Conservation (phyloP, 805 yeast species). For the Ogataea philodendri region DNA sequence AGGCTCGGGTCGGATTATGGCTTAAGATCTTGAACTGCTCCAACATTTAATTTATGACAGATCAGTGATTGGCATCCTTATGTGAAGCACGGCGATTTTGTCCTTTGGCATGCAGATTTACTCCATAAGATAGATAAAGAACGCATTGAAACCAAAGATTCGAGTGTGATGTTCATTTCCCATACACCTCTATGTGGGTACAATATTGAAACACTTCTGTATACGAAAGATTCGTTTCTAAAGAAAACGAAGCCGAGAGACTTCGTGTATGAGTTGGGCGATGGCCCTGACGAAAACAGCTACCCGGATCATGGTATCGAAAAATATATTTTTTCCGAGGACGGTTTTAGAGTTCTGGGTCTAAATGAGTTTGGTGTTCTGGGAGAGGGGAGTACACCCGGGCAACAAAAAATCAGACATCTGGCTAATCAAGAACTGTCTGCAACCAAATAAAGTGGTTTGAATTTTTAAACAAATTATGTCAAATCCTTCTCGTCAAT, state of each 20-base stretch:
- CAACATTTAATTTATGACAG: constrained; percentile 37
- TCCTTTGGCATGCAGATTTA: constrained; percentile 44
- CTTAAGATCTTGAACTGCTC: constrained; percentile 24
- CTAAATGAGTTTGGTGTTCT: not conserved
- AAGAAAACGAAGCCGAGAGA: constrained; percentile 8
- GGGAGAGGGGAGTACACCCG: not conserved
- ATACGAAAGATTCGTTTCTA: constrained; percentile 7
- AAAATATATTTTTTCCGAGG: not conserved
- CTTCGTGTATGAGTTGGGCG: constrained; percentile 6
- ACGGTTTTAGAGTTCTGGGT: not conserved
- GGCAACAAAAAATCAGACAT: not conserved
- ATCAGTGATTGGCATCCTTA: constrained; percentile 38
- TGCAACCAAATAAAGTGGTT: not conserved
- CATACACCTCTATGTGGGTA: constrained; percentile 32
- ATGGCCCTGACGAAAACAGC: constrained; percentile 7
- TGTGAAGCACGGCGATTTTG: constrained; percentile 42
- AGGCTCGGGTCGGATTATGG: constrained; percentile 37
- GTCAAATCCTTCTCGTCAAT: constrained; percentile 12
- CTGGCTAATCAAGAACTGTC: not conserved
- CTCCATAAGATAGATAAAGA: constrained; percentile 40
- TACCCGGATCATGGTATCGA: constrained; percentile 4
- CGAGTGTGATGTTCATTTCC: constrained; percentile 40
- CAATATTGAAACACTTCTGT: constrained; percentile 9
- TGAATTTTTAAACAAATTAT: not conserved
- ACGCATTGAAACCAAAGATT: constrained; percentile 35